These are phyloP conservation scores for Coriolopsis trogii DNA, from an alignment of 1,284 basidiomycete genomes.

Conservation along the genomic window DNA sequence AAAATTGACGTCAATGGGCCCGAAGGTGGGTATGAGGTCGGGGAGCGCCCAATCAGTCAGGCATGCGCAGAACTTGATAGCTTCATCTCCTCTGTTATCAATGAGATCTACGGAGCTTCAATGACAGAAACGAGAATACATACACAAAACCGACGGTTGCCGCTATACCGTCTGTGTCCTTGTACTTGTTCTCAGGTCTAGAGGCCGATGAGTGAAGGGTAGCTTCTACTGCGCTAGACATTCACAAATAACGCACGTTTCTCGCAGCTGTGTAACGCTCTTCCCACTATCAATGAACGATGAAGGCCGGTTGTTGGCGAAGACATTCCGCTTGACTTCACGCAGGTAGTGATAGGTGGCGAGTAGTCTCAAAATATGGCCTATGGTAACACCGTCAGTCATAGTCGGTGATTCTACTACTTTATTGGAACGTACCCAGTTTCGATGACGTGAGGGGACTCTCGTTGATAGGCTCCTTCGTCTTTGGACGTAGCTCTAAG, in stretches of 20 bases:
- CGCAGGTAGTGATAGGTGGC: constrained; percentile 33
- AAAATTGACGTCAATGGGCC: constrained; percentile 3
- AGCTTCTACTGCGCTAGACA: background rate
- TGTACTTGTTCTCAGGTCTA: constrained; percentile 31
- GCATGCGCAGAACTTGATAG: constrained; percentile 15
- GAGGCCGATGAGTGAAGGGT: background rate
- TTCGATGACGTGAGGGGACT: constrained; percentile 1
- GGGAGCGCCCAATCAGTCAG: constrained; percentile 22
- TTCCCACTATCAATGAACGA: constrained; percentile 60
- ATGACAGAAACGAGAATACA: background rate
- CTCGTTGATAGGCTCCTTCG: constrained; percentile 15
- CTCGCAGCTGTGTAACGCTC: constrained; percentile 37
- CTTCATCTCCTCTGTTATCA: constrained; percentile 16
- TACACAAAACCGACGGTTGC: constrained; percentile 21
- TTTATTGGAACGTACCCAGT: background rate
- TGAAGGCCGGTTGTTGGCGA: constrained; percentile 36
- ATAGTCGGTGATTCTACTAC: constrained; percentile 3
- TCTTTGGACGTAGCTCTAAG: constrained; percentile 15
- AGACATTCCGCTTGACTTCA: constrained; percentile 35
- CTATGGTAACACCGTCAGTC: constrained; percentile 17
- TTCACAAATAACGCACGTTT: constrained; percentile 31
- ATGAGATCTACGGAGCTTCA: constrained; percentile 18
- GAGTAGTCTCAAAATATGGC: constrained; percentile 32
- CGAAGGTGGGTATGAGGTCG: background rate
- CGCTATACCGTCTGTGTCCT: constrained; percentile 29